phyloP scores from a whole-genome alignment of 805 yeast genomes.

The Blastobotrys parvus region DNA sequence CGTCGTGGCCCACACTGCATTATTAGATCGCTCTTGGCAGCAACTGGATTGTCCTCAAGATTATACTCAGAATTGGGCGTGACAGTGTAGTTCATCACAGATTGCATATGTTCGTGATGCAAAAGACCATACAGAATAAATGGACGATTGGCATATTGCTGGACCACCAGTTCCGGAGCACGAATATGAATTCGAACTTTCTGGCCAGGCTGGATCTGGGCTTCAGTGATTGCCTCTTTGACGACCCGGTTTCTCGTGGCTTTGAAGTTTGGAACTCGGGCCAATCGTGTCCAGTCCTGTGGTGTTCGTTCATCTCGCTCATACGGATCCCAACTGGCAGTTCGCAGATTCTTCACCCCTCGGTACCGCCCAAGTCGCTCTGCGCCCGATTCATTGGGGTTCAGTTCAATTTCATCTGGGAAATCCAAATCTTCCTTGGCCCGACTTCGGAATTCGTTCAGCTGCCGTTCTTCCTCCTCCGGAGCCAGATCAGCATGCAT shows the following conservation, averaged over 20 bases:
- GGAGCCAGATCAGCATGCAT: conserved; percentile 64
- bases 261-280: conserved; percentile 67
- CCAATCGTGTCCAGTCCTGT: conserved; percentile 62
- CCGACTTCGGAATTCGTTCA: conserved; percentile 53
- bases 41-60: conserved; percentile 49
- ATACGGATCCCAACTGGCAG: conserved; percentile 80
- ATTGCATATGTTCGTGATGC: conserved; percentile 77
- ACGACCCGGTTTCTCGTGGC: conserved; percentile 61
- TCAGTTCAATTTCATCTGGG: conserved; percentile 90
- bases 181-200: conserved; percentile 50
- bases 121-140: conserved; percentile 66
- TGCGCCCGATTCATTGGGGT: conserved; percentile 65
- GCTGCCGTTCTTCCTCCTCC: conserved; percentile 78
- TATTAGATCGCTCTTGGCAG: conserved; percentile 69
- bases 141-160: conserved; percentile 41
- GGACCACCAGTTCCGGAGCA: conserved; percentile 42
- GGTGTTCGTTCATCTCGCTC: conserved; percentile 76
- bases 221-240: conserved; percentile 44
- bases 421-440: conserved; percentile 84
- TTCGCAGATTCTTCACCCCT: conserved; percentile 75
- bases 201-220: conserved; percentile 54
- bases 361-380: conserved; percentile 72
- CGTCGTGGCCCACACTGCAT: conserved; percentile 94
- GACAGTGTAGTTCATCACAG: conserved; percentile 73
- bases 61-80: conserved; percentile 87